Base-by-base conservation (phyloP, 2,329 filamentous ascomycete species). In the Pleomassaria siparia region DNA sequence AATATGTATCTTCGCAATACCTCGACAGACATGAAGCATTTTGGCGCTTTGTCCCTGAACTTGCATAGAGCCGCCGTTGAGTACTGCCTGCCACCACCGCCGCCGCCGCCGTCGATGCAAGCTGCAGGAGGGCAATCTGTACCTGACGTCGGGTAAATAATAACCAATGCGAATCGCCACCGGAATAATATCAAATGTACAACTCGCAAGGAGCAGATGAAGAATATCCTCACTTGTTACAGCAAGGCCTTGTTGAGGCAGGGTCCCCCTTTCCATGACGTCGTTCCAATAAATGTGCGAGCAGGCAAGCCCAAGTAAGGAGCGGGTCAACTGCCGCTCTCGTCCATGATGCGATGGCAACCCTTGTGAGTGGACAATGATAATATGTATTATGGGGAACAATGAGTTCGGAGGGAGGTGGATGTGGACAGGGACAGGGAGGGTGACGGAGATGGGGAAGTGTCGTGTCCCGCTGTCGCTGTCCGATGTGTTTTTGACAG, bases 91-190 rank as follows among this genome's bases (percentile, higher is more conserved):
- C n/a, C n/a, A n/a, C n/a, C n/a, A n/a, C n/a, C n/a, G n/a, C n/a
- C n/a, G n/a, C n/a, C n/a, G n/a, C n/a, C n/a, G n/a, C n/a, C n/a
- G n/a, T n/a, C n/a, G n/a, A n/a, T n/a, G n/a, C n/a, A n/a, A n/a
- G n/a, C n/a, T n/a, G n/a, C n/a, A n/a, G n/a, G n/a, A 26, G 25
- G 12, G 25, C 47, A 53, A 53, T 53, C 41, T 48, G 47, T 53
- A 53, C 47, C 47, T 50, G n/a, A 50, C 47, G 44, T 53, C 33
- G 50, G 47, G 45, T 50, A 50, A 50, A n/a, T n/a, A n/a, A n/a
- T n/a, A n/a, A n/a, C n/a, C 18, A 39, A 11, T 41, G 39, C 28
- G 13, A 10, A n/a, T 32, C 13, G 29, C 29, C 40, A 43, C 20
- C 21, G n/a, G n/a, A n/a, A n/a, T n/a, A n/a, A n/a, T n/a, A n/a